Percentiles rank a stretch among this genome's conserved stretches.
Evolutionary conservation across 2,329 filamentous ascomycete species (phyloP).

Genomic region (Amauroascus niger): DNA sequence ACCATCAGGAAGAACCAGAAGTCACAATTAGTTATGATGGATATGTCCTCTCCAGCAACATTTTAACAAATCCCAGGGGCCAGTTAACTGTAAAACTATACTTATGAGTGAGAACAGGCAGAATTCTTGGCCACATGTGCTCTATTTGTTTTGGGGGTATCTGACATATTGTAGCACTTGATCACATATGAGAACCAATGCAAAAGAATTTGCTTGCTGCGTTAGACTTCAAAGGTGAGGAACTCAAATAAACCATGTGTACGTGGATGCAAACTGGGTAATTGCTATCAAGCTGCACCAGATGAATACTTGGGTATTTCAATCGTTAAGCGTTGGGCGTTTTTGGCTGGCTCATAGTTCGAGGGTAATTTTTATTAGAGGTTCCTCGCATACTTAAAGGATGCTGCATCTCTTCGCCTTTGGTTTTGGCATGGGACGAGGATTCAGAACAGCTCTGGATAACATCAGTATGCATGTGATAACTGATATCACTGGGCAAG

Average conservation of each 20-base stretch:
- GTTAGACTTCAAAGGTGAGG: background rate
- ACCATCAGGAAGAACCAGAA: background rate
- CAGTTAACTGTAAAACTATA: background rate
- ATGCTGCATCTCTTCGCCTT: constrained; percentile 34
- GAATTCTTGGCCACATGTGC: background rate
- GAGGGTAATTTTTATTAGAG: background rate
- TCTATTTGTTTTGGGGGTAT: constrained; percentile 7
- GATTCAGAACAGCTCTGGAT: constrained; percentile 40
- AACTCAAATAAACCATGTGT: background rate
- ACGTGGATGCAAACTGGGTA: background rate
- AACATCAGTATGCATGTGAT: background rate
- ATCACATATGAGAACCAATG: constrained; percentile 5
- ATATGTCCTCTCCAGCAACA: background rate
- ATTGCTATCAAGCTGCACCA: background rate
- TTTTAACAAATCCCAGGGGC: background rate
- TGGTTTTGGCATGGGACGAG: constrained; percentile 37
- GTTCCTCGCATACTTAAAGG: constrained; percentile 2
- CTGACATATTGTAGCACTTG: background rate
- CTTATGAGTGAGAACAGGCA: background rate
- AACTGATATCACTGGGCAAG: background rate
- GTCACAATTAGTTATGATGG: background rate
- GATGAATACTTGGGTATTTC: background rate
- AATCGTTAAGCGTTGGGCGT: too few relatives aligned
- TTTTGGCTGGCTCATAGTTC: background rate
- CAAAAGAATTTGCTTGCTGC: background rate